Base-by-base conservation (phyloP, 129 eudicot genomes). In the Chrysanthemum makinoi region DNA sequence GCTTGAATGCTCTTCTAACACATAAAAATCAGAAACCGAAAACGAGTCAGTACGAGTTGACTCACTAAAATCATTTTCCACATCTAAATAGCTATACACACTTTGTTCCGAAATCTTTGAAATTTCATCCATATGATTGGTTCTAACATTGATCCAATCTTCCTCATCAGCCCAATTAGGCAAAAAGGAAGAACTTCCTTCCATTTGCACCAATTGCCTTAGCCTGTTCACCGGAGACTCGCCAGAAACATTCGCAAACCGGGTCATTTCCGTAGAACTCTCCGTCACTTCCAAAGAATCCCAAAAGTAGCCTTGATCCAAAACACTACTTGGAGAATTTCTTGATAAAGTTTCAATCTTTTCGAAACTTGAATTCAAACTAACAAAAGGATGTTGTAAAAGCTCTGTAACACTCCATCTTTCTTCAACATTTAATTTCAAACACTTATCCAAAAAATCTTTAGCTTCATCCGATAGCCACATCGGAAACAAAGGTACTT, bases 301-400 rank as follows among this genome's bases (percentile, higher is more conserved):
- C 96, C 95, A 91, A 16, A 88, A 70, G 46, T 39, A 8, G 30
- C 82, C 79, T 50, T 81, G 89, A 77, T 88, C 97, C 70, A 84
- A 58, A 1, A 82, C 70, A 63, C 92, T 78, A 5, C 83, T 86
- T 49, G 97, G 97, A 62, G 97, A 86, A 22, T 77, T 82, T 33
- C 69, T 65, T 2, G 33, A 24, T 0, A 72, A 72, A 49, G 28
- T 77, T 50, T 69, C 53, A 14, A 61, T 22, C 50, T 77, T 70
- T 59, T 74, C 61, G 1, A 1, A 68, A 61, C 47, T 22, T 1
- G 35, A 77, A 6, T 39, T 10, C 2, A 10, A 39, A 28, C 30
- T 61, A 11, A 91, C 67, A 80, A 91, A 91, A 13, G 80, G 79
- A 65, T 91, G 97, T 52, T 80, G 53, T n/a, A 85, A 75, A 63